Evolutionary conservation across 495 filamentous ascomycete species (phyloP), one percentile per base, ranked within the genome.

Genomic region (Lasiosphaeriaceae sp.): DNA sequence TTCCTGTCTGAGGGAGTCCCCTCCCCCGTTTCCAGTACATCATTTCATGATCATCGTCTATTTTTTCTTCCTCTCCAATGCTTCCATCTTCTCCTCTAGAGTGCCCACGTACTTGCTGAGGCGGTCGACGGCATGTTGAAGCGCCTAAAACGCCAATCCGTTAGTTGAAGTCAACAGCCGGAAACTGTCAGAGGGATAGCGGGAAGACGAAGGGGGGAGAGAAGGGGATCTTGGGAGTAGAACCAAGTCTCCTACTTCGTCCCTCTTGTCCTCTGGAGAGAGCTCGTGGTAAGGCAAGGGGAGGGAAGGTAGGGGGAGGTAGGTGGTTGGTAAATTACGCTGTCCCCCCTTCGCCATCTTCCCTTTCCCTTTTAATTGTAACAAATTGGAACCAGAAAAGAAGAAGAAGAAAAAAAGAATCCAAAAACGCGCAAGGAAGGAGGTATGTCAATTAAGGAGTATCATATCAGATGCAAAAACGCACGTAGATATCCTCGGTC

Each of bases 401-500:
- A 34, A 31, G 31, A 26, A 52, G 14, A 47, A 47, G 12, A 44
- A 29, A 19, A 16, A 21, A 26, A 44, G 46, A 47, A 59, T 19
- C 2, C 44, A 49, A 45, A 60, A 31, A n/a, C n/a, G n/a, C 54
- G 59, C 62, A 63, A 26, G n/a, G 11, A 31, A 39, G 14, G 17
- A 37, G 31, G 31, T 11, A 19, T 23, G 39, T 20, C 8, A 55
- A 35, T 17, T 54, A 71, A 73, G 39, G 39, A 43, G 39, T 43
- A 43, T 43, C 39, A 17, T 43, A 43, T 75, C 69, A 77, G 64
- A 77, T 77, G 74, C 75, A 74, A 52, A 68, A 63, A 84, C 90
- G 69, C 83, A 97, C 94, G 75, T 89, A 89, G 71, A 98, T 96
- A 77, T 98, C 94, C 74, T 96, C 90, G 45, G 88, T 94, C 73